These are phyloP conservation scores for Quercus variabilis DNA, from an alignment of 306 rosid genomes.

Conservation along the genomic window DNA sequence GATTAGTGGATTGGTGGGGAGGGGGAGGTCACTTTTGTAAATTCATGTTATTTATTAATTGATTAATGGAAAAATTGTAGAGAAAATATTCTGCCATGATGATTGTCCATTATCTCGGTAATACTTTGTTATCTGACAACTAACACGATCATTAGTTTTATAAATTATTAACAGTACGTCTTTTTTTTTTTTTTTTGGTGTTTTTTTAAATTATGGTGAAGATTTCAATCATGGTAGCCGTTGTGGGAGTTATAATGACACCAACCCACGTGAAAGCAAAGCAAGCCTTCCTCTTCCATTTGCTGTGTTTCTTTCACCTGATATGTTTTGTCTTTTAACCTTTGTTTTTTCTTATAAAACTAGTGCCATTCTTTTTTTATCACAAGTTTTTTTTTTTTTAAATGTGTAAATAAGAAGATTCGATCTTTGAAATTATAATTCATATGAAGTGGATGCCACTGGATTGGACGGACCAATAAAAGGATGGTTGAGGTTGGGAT, in stretches of 20 bases:
- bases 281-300: conserved; percentile 18
- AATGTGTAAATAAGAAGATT: no score
- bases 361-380: no score
- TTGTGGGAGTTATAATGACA: conserved; percentile 48
- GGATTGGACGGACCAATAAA: no score
- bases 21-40: conserved; percentile 20
- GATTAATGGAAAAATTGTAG: conserved; percentile 34
- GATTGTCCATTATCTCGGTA: conserved; percentile 10
- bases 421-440: no score
- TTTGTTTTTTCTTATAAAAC: no score
- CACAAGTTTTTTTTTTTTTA: no score
- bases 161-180: no score
- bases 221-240: conserved; percentile 35
- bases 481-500: no score
- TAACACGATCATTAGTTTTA: not conserved
- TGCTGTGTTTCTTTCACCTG: conserved; percentile 43
- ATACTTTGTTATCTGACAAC: not conserved
- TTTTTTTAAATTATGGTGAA: not conserved
- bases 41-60: conserved; percentile 36
- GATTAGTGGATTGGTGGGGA: not conserved
- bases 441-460: no score
- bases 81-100: conserved; percentile 17
- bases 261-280: conserved; percentile 50
- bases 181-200: not conserved
- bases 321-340: conserved; percentile 1